Evolutionary conservation across 306 rosid species (phyloP), one percentile per base, ranked within the genome.

Genomic region (Cyamopsis tetragonoloba): DNA sequence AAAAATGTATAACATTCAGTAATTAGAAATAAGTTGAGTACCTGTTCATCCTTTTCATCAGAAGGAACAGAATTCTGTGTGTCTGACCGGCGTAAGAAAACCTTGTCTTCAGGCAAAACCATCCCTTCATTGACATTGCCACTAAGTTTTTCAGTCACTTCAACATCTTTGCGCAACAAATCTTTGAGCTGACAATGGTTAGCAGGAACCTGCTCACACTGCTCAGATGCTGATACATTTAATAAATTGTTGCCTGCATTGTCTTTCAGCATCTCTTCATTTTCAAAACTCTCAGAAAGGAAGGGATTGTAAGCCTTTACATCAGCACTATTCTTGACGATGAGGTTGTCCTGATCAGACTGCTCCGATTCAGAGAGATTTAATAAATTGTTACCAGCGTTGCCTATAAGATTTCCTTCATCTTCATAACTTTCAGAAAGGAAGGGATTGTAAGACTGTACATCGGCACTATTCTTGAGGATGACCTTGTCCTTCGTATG

Each of bases 41-140:
- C 98, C 98, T 89, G 85, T 27, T 71, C 69, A 15, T 9, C 74
- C 31, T 66, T 50, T 12, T 77, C 72, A 24, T 42, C 66, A 8
- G 75, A 64, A 55, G 73, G 27, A 38, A 6, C 9, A 57, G 62
- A 41, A 19, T 62, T 78, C 22, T 47, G 71, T 1, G 14, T 12
- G 63, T 24, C 66, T 54, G 48, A 24, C 69, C 65, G 70, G 54
- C 64, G 62, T 69, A 49, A 26, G 14, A 75, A 42, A 72, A 71
- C 58, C 31, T 38, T 31, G 9, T 47, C 64, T 34, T 38, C 81
- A 2, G 64, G 74, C 38, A 55, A 31, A 17, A 17, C 20, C 28
- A 24, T 70, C 10, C 62, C 83, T 39, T 71, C 44, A 3, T 78
- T 43, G 28, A 68, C 81, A 51, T 78, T 77, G 47, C 62, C 63